A percentile compares a stretch with the other conserved stretches of the same genome.
phyloP scores from a whole-genome alignment of 306 rosid species.

The Prunus dulcis region DNA sequence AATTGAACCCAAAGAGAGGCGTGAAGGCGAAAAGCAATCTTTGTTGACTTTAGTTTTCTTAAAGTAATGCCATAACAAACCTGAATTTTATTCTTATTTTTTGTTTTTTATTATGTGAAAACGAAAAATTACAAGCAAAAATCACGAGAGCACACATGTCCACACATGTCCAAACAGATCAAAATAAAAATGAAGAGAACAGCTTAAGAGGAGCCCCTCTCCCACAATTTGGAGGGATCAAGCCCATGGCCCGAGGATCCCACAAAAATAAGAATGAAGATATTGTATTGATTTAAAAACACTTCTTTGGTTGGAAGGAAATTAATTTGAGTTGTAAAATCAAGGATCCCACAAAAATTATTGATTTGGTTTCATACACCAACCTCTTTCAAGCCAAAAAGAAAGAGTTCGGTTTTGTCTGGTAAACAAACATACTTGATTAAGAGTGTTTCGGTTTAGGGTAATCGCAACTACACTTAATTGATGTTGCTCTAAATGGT shows the following conservation, averaged over 20 bases:
- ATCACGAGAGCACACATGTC: too few relatives aligned
- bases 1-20: background rate
- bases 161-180: too few relatives aligned
- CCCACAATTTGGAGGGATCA: too few relatives aligned
- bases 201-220: too few relatives aligned
- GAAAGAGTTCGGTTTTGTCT: too few relatives aligned
- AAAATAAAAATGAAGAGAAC: too few relatives aligned
- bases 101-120: too few relatives aligned
- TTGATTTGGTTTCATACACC: background rate
- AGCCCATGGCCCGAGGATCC: too few relatives aligned
- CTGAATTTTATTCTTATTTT: background rate
- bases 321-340: background rate
- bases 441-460: too few relatives aligned
- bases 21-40: background rate
- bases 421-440: background rate
- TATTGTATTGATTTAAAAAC: background rate
- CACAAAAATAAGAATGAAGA: too few relatives aligned
- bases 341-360: background rate
- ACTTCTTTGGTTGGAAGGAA: background rate
- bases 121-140: too few relatives aligned
- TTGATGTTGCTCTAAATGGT: background rate
- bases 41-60: background rate
- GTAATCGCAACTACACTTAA: too few relatives aligned
- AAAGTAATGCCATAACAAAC: background rate
- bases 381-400: background rate